A percentile compares a stretch with the other conserved stretches of the same genome.
Evolutionary conservation across 495 filamentous ascomycete genomes (phyloP).

Genomic region (Neurospora tetraspora): DNA sequence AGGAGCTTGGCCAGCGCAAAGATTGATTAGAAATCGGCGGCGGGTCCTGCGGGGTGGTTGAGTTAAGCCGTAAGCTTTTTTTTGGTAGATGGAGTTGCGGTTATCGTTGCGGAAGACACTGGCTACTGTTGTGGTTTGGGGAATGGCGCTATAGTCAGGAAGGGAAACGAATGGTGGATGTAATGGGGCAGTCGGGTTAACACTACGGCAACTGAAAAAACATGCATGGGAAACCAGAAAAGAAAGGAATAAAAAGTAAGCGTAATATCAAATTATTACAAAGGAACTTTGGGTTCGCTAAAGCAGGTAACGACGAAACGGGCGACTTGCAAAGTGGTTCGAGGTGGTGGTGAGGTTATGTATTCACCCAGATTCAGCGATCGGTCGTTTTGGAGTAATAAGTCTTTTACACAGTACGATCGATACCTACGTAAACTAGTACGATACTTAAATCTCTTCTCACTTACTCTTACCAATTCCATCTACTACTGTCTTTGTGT

Average conservation of each 20-base stretch:
- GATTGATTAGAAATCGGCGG: constrained; percentile 43
- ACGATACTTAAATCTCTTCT: not conserved
- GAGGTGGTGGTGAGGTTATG: not conserved
- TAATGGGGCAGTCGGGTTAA: not conserved
- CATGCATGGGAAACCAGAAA: not conserved
- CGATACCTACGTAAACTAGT: not conserved
- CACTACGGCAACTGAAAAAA: not conserved
- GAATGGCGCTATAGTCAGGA: too few species aligned
- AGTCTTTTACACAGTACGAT: not conserved
- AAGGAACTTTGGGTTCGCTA: not conserved
- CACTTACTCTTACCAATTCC: not conserved
- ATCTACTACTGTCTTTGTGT: not conserved
- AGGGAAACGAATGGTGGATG: not conserved
- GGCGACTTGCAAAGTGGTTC: too few species aligned
- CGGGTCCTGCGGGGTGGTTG: not conserved
- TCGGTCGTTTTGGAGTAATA: not conserved
- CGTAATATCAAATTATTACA: not conserved
- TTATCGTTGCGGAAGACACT: too few species aligned
- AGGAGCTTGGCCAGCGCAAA: constrained; percentile 55
- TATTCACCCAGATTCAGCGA: not conserved
- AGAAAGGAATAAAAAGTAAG: not conserved
- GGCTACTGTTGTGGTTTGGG: too few species aligned
- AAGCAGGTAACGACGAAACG: too few species aligned
- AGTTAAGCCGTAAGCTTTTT: not conserved
- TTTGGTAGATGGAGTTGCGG: not conserved